phyloP scores from a whole-genome alignment of 176 grass and related monocot genomes.

The Zizania latifolia region DNA sequence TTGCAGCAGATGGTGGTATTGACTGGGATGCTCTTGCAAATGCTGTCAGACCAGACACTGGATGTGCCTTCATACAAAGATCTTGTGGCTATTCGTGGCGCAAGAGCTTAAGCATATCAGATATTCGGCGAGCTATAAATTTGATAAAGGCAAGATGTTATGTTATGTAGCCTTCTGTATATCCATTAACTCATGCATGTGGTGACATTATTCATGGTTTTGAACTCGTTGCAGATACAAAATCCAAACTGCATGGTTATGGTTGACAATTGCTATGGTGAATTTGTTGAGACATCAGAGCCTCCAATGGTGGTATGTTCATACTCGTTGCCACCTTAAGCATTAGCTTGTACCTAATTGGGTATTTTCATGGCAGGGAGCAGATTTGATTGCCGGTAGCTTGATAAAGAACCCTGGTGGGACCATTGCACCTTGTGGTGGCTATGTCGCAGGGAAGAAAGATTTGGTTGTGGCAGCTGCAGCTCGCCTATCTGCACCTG shows the following conservation, averaged over 20 bases:
- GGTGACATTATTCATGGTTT: neutral
- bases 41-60: conserved; percentile 58
- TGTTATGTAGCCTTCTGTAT: neutral
- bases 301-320: conserved; percentile 80
- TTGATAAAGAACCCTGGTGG: conserved; percentile 96
- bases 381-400: conserved; percentile 91
- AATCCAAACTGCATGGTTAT: conserved; percentile 84
- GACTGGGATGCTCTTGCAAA: conserved; percentile 56
- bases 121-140: conserved; percentile 57
- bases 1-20: conserved; percentile 69
- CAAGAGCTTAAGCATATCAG: conserved; percentile 54
- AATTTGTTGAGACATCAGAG: conserved; percentile 82
- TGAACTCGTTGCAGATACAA: conserved; percentile 43
- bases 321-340: neutral
- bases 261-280: conserved; percentile 98
- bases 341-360: conserved; percentile 3
- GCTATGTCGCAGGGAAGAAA: too few species aligned
- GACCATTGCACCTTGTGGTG: too few species aligned
- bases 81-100: conserved; percentile 92
- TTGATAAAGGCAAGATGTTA: conserved; percentile 58
- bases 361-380: conserved; percentile 47
- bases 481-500: conserved; percentile 81
- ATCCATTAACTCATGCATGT: neutral
- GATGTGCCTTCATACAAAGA: conserved; percentile 79
- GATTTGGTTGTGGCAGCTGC: conserved; percentile 65